phyloP scores from a whole-genome alignment of 1,284 basidiomycete species.

The Somion occarium region DNA sequence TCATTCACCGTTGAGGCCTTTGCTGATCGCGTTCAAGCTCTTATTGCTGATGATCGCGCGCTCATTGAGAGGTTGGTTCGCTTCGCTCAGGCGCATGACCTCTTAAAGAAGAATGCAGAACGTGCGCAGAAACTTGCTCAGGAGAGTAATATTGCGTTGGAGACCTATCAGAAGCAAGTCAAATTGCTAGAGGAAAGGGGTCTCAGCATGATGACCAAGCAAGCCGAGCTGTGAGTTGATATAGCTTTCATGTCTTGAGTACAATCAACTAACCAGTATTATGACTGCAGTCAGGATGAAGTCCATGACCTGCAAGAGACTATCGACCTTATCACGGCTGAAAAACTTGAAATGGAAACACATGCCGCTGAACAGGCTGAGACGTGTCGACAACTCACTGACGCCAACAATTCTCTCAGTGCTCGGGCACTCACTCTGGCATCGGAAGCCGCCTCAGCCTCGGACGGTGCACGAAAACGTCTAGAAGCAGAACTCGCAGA shows the following conservation, averaged over 20 bases:
- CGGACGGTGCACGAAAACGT: conserved; percentile 45
- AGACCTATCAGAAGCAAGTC: conserved; percentile 88
- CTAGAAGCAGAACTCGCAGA: conserved; percentile 50
- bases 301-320: conserved; percentile 55
- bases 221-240: conserved; percentile 50
- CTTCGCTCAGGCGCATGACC: conserved; percentile 81
- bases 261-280: conserved; percentile 10
- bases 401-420: conserved; percentile 74
- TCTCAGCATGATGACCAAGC: conserved; percentile 42
- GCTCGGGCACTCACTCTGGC: conserved; percentile 70
- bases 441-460: conserved; percentile 64
- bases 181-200: conserved; percentile 74
- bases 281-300: conserved; percentile 58
- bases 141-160: conserved; percentile 71
- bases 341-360: conserved; percentile 69
- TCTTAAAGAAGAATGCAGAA: conserved; percentile 87
- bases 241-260: not conserved
- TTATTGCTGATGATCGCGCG: conserved; percentile 76
- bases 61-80: conserved; percentile 79
- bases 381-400: conserved; percentile 63
- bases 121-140: conserved; percentile 84
- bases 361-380: conserved; percentile 69
- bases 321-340: conserved; percentile 53
- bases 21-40: conserved; percentile 67
- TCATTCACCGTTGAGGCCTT: conserved; percentile 70